phyloP scores from a whole-genome alignment of 108 stramenopile species.

The Pseudonitzschia multistriata region DNA sequence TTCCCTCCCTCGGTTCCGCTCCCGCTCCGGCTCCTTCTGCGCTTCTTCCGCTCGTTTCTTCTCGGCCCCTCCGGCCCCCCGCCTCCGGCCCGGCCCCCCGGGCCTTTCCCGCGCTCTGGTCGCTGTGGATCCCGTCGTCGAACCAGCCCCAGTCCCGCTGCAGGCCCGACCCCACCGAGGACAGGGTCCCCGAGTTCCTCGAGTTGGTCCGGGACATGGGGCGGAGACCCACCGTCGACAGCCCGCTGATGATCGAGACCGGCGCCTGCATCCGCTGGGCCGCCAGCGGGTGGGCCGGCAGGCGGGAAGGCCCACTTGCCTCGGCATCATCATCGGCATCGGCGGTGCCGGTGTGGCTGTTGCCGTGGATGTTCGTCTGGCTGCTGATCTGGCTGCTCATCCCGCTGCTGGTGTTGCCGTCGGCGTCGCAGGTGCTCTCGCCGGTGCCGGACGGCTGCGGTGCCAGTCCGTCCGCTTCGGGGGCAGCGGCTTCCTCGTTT shows the following conservation, averaged over 20 bases:
- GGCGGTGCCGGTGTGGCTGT: too few relatives aligned
- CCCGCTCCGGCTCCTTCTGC: not conserved
- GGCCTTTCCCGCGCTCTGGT: not conserved
- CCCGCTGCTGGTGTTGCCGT: too few relatives aligned
- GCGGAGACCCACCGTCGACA: not conserved
- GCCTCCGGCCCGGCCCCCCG: not conserved
- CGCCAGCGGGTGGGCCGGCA: too few relatives aligned
- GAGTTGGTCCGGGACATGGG: conserved; percentile 2
- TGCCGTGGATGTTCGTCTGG: too few relatives aligned
- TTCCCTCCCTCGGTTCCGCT: not conserved
- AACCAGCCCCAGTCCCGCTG: conserved; percentile 77
- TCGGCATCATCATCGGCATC: too few relatives aligned
- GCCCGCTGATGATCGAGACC: not conserved
- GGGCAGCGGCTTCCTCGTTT: not conserved
- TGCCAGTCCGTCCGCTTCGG: not conserved
- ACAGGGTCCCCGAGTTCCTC: not conserved
- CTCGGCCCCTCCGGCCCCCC: too few relatives aligned
- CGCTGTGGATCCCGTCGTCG: conserved; percentile 52
- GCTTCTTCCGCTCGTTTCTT: not conserved
- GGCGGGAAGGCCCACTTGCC: too few relatives aligned
- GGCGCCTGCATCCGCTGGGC: too few relatives aligned
- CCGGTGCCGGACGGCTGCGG: not conserved
- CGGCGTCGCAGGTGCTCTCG: too few relatives aligned
- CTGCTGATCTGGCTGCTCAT: too few relatives aligned
- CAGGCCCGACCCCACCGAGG: not conserved